A percentile compares a stretch with the other conserved stretches of the same genome.
These are phyloP conservation scores for Blastobotrys mokoenaii DNA, from an alignment of 805 yeast species.

Conservation along the genomic window DNA sequence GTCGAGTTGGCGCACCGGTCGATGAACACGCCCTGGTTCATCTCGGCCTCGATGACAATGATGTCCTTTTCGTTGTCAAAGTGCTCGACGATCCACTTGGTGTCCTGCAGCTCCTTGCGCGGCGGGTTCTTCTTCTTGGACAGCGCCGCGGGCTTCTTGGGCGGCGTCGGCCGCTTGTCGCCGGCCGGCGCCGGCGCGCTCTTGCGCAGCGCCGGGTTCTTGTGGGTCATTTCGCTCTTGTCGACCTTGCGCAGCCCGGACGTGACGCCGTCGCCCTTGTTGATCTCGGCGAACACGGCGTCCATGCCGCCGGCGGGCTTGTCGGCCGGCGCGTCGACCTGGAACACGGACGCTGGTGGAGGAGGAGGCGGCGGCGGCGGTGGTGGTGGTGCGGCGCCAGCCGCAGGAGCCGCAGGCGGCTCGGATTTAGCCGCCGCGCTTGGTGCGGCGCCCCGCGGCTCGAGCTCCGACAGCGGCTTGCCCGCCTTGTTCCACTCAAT, in stretches of 20 bases:
- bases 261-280: constrained; percentile 78
- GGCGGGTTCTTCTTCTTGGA: constrained; percentile 40
- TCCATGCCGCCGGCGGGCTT: constrained; percentile 48
- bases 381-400: constrained; percentile 42
- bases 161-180: constrained; percentile 42
- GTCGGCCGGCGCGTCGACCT: constrained; percentile 21
- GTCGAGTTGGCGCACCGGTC: constrained; percentile 71
- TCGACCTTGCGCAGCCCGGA: constrained; percentile 86
- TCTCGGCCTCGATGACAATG: constrained; percentile 62
- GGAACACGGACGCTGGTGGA: constrained; percentile 68
- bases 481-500: constrained; percentile 68
- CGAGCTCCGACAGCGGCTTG: constrained; percentile 43
- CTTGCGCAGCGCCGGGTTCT: constrained; percentile 71
- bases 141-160: constrained; percentile 70
- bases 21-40: constrained; percentile 82
- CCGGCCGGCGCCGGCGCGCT: constrained; percentile 39
- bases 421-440: constrained; percentile 26
- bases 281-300: constrained; percentile 89
- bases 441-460: no score
- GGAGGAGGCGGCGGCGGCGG: constrained; percentile 92
- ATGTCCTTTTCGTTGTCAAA: constrained; percentile 55
- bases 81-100: constrained; percentile 85
- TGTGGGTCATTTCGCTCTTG: constrained; percentile 87
- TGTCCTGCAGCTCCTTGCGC: constrained; percentile 66
- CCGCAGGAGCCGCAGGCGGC: constrained; percentile 21